Evolutionary conservation across 768 basidiomycete genomes (phyloP), one percentile per base, ranked within the genome.

Genomic region (Rossbeevera mucosa): DNA sequence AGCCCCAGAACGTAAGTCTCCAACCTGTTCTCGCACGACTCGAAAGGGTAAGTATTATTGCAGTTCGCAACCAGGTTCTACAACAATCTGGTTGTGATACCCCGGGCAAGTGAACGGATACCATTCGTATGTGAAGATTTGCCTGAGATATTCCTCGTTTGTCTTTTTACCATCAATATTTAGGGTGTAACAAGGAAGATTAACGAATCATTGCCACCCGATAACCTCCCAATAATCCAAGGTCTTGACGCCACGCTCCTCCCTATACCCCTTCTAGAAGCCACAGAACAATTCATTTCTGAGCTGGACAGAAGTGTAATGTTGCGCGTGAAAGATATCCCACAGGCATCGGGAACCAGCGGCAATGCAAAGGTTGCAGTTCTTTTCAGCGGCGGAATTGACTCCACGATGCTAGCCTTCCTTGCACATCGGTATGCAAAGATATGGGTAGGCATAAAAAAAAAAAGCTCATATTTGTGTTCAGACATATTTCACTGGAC

Each of bases 371-470:
- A 86, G 47, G 75, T 96, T 3, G 93, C 88, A 2, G 77, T 99
- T 8, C 77, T 99, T 8, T 99, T 98, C 68, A 95, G 92, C 31
- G 96, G 96, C 26, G 96, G 96, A 0, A 91, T 99, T 41, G 96
- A 99, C 65, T 97, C 86, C 11, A 86, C 94, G 0, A 72, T 90
- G 36, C 61, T 98, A 7, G 83, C 94, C 0, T 86, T 80, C 62
- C 74, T 99, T 5, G 88, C 92, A 1, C 80, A 94, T 61, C 75
- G 74, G 87, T 90, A 62, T 47, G 79, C 62, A 26, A 24, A 31
- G 14, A 30, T 12, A 24, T 40, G 7, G 12, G 28, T 30, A 16
- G 28, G 6, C 42, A 28, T 41, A 14, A 16, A 18, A 20, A 47
- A 47, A 7, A 12, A 12, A 7, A 45, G 2, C 42, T 52, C 22